phyloP scores from a whole-genome alignment of 106 monocot species.

The Allium sativum region DNA sequence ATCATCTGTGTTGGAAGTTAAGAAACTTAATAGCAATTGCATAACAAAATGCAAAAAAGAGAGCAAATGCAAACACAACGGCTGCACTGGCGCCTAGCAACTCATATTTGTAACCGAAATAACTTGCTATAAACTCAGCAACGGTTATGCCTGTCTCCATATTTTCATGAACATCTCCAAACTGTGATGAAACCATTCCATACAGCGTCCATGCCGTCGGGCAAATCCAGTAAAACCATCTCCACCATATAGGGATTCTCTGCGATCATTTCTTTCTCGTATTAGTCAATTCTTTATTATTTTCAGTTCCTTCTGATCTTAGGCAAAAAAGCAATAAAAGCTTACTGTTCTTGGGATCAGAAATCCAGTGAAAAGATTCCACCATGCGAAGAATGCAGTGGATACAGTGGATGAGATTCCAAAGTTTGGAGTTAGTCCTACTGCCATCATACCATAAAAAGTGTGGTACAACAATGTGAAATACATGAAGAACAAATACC shows the following conservation, averaged over 20 bases:
- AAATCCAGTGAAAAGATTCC: slow-evolving; percentile 80
- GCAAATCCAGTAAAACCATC: slow-evolving; percentile 84
- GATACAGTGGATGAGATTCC: slow-evolving; percentile 62
- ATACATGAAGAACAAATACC: slow-evolving; percentile 16
- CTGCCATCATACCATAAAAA: slow-evolving; percentile 52
- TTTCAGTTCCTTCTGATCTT: too few relatives aligned
- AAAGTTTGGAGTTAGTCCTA: slow-evolving; percentile 69
- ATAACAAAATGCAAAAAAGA: slow-evolving; percentile 60
- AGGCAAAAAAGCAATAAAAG: neutral
- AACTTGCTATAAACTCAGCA: slow-evolving; percentile 24
- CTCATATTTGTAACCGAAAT: slow-evolving; percentile 56
- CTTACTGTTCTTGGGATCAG: slow-evolving; percentile 58
- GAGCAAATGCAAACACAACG: slow-evolving; percentile 37
- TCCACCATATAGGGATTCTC: slow-evolving; percentile 92
- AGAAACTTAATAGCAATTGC: slow-evolving; percentile 57
- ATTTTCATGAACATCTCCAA: slow-evolving; percentile 17
- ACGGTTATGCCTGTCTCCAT: slow-evolving; percentile 21
- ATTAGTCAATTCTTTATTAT: too few relatives aligned
- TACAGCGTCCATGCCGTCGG: slow-evolving; percentile 69
- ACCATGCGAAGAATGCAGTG: slow-evolving; percentile 52
- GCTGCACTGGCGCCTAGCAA: slow-evolving; percentile 47
- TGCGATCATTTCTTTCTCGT: slow-evolving; percentile 8
- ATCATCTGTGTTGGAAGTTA: slow-evolving; percentile 74
- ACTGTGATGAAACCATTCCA: slow-evolving; percentile 71
- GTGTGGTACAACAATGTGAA: slow-evolving; percentile 14